Percentiles rank a stretch among this genome's conserved stretches.
Evolutionary conservation across 768 basidiomycete species (phyloP).

Genomic region (Rhizopogon vulgaris): DNA sequence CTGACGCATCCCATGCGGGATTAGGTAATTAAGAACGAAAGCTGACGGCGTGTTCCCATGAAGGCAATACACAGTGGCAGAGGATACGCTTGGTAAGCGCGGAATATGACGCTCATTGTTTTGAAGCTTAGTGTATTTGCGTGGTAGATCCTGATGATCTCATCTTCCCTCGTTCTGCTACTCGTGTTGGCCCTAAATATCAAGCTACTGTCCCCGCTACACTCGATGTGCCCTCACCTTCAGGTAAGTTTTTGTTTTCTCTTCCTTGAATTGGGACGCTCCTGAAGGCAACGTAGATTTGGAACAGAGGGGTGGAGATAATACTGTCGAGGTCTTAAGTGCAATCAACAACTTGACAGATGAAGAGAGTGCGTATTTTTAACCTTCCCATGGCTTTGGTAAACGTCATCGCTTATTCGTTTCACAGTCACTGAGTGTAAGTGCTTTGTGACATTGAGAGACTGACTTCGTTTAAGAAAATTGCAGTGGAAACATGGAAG

Average conservation of each 20-base stretch:
- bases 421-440: constrained; percentile 52
- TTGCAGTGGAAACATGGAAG: constrained; percentile 64
- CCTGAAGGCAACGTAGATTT: constrained; percentile 12
- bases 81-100: constrained; percentile 78
- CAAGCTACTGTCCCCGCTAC: constrained; percentile 55
- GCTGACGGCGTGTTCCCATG: constrained; percentile 9
- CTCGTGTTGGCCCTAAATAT: constrained; percentile 83
- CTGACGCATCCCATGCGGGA: not conserved
- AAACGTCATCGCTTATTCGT: constrained; percentile 14
- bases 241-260: constrained; percentile 25
- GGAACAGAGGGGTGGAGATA: constrained; percentile 64
- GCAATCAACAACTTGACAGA: constrained; percentile 58
- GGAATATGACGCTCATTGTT: constrained; percentile 4
- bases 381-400: constrained; percentile 7
- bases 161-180: constrained; percentile 91
- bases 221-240: constrained; percentile 28
- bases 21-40: not conserved
- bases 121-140: constrained; percentile 17
- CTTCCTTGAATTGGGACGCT: not conserved
- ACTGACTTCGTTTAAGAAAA: not conserved
- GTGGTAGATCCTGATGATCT: constrained; percentile 87
- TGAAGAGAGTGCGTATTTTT: constrained; percentile 52
- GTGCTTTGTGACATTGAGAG: constrained; percentile 12
- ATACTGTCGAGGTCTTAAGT: constrained; percentile 68
- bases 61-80: constrained; percentile 85